These are phyloP conservation scores for Fraxinus dipetala DNA, from an alignment of 305 asterid species.

Conservation along the genomic window DNA sequence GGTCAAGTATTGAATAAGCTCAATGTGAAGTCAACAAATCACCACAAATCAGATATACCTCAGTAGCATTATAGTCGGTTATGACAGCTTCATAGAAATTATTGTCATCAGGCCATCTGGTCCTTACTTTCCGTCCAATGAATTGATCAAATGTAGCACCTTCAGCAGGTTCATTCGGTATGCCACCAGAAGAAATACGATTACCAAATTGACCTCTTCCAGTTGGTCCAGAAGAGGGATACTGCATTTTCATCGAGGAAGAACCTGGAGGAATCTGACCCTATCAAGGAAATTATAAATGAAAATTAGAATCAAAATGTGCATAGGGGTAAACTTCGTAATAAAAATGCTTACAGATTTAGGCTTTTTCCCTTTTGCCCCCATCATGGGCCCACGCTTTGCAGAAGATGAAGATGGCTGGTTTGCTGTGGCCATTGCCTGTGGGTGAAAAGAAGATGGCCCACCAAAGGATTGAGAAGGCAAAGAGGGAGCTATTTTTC, in stretches of 20 bases:
- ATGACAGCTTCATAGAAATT: constrained; percentile 83
- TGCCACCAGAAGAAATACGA: constrained; percentile 47
- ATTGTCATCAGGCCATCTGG: constrained; percentile 96
- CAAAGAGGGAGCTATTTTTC: constrained; percentile 53
- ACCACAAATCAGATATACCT: constrained; percentile 41
- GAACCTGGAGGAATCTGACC: constrained; percentile 52
- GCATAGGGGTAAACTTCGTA: constrained; percentile 10
- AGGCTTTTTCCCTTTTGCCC: constrained; percentile 61
- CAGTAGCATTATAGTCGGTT: constrained; percentile 53
- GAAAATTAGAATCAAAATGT: constrained; percentile 22
- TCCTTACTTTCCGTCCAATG: constrained; percentile 72
- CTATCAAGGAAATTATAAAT: constrained; percentile 16
- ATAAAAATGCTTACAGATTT: constrained; percentile 38
- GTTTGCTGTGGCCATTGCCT: constrained; percentile 47
- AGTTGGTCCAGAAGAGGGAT: constrained; percentile 53
- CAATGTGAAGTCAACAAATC: constrained; percentile 10
- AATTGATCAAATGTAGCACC: constrained; percentile 48
- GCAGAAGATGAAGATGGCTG: constrained; percentile 71
- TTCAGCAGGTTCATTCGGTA: constrained; percentile 46
- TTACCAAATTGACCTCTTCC: constrained; percentile 77
- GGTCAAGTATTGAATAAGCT: constrained; percentile 19
- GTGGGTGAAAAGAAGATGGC: constrained; percentile 71
- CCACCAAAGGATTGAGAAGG: constrained; percentile 73
- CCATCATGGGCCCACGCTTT: constrained; percentile 59
- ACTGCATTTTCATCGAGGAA: constrained; percentile 57